A percentile compares a stretch with the other conserved stretches of the same genome.
Evolutionary conservation across 257 asterid genomes (phyloP).

Genomic region (Catharanthus roseus): DNA sequence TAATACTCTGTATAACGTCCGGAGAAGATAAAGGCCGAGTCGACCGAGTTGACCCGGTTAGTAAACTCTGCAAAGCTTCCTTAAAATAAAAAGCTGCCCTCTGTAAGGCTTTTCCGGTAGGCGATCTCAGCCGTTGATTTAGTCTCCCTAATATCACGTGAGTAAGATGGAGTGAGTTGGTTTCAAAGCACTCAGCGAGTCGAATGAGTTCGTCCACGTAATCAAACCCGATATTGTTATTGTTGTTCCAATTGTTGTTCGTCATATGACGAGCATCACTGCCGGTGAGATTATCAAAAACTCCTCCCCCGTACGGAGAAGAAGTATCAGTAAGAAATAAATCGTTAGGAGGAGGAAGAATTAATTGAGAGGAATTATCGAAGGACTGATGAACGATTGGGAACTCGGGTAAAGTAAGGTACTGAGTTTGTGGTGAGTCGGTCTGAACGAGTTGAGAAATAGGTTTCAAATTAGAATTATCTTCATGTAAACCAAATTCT

Average conservation of each 20-base stretch:
- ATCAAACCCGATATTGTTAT: conserved; percentile 43
- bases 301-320: conserved; percentile 14
- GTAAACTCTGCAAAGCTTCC: conserved; percentile 75
- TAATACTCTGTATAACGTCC: conserved; percentile 62
- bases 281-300: conserved; percentile 28
- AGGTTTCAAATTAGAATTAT: conserved; percentile 24
- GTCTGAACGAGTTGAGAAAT: conserved; percentile 17
- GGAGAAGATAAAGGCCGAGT: conserved; percentile 41
- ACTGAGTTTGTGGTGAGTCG: conserved; percentile 35
- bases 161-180: conserved; percentile 71
- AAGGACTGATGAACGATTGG: conserved; percentile 32
- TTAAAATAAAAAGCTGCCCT: conserved; percentile 92
- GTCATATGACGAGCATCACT: conserved; percentile 5
- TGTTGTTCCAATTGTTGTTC: conserved; percentile 24
- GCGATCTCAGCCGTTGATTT: conserved; percentile 60
- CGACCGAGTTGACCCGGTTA: conserved; percentile 57
- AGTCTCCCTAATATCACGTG: conserved; percentile 74
- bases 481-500: conserved; percentile 81
- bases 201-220: conserved; percentile 80
- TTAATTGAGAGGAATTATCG: conserved; percentile 38
- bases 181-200: conserved; percentile 81
- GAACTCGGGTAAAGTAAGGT: conserved; percentile 35
- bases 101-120: conserved; percentile 68
- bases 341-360: conserved; percentile 33
- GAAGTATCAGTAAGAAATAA: conserved; percentile 36